Evolutionary conservation across 306 rosid genomes (phyloP).

Genomic region (Cucurbita maxima): DNA sequence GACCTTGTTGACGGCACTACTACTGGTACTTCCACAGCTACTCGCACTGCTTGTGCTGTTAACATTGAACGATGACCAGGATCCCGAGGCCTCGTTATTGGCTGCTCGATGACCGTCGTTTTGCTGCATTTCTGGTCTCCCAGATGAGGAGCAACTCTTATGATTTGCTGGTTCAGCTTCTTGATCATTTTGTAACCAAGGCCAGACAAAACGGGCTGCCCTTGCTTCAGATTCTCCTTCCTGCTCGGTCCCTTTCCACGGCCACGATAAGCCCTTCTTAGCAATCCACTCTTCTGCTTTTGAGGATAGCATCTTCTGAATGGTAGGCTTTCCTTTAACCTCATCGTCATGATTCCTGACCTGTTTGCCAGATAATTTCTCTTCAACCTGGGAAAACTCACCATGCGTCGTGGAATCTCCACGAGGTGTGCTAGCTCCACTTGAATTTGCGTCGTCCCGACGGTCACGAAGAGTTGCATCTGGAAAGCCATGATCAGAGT

Average conservation of each 20-base stretch:
- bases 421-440: slow-evolving; percentile 92
- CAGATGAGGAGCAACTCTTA: slow-evolving; percentile 22
- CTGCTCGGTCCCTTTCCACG: slow-evolving; percentile 65
- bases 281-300: slow-evolving; percentile 89
- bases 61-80: slow-evolving; percentile 65
- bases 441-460: slow-evolving; percentile 80
- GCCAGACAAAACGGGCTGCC: slow-evolving; percentile 30
- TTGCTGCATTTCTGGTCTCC: slow-evolving; percentile 39
- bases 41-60: slow-evolving; percentile 96
- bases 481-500: slow-evolving; percentile 43
- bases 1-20: slow-evolving; percentile 55
- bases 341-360: slow-evolving; percentile 52
- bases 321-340: slow-evolving; percentile 45
- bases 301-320: slow-evolving; percentile 47
- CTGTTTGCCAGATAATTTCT: slow-evolving; percentile 41
- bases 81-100: slow-evolving; percentile 58
- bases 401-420: slow-evolving; percentile 60
- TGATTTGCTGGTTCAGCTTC: slow-evolving; percentile 39
- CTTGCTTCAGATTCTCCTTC: slow-evolving; percentile 50
- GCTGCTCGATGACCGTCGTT: slow-evolving; percentile 38
- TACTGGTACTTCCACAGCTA: slow-evolving; percentile 87
- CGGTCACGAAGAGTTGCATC: slow-evolving; percentile 40
- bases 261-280: slow-evolving; percentile 77
- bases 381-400: slow-evolving; percentile 36
- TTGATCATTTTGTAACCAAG: slow-evolving; percentile 56